phyloP scores from a whole-genome alignment of 2,329 filamentous ascomycete species.

The Fusarium redolens region DNA sequence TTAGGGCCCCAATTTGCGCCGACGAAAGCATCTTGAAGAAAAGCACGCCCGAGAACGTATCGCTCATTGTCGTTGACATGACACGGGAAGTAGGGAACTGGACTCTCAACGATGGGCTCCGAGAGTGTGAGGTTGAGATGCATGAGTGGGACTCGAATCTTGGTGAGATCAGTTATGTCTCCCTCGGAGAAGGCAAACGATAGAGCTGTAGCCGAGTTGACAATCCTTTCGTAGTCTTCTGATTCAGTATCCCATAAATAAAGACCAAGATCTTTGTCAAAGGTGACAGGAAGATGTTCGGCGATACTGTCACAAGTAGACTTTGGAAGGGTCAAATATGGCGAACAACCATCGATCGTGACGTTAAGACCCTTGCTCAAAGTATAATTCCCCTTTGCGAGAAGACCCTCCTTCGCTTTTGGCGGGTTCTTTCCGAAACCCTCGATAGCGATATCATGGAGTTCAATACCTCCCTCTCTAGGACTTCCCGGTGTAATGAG shows the following conservation, averaged over 20 bases:
- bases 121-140: conserved; percentile 14
- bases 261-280: neutral
- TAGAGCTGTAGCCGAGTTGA: neutral
- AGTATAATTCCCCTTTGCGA: neutral
- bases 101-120: neutral
- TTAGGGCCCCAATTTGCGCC: conserved; percentile 53
- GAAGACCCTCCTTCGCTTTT: neutral
- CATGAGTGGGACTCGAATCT: conserved; percentile 8
- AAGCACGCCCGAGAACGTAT: conserved; percentile 54
- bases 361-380: neutral
- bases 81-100: conserved; percentile 51
- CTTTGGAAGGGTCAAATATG: conserved; percentile 4
- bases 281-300: neutral
- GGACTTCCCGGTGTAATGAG: neutral
- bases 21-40: conserved; percentile 59
- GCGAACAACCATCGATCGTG: conserved; percentile 2
- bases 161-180: neutral
- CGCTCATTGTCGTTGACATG: conserved; percentile 37
- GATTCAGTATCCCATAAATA: conserved; percentile 8
- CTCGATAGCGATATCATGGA: conserved; percentile 5
- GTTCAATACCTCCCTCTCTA: neutral
- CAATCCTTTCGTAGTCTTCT: neutral
- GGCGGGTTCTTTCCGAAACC: neutral
- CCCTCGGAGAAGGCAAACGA: neutral
- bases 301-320: conserved; percentile 12